Percentiles rank a stretch among this genome's conserved stretches.
Evolutionary conservation across 768 basidiomycete species (phyloP).

Genomic region (Cystofilobasidium macerans): DNA sequence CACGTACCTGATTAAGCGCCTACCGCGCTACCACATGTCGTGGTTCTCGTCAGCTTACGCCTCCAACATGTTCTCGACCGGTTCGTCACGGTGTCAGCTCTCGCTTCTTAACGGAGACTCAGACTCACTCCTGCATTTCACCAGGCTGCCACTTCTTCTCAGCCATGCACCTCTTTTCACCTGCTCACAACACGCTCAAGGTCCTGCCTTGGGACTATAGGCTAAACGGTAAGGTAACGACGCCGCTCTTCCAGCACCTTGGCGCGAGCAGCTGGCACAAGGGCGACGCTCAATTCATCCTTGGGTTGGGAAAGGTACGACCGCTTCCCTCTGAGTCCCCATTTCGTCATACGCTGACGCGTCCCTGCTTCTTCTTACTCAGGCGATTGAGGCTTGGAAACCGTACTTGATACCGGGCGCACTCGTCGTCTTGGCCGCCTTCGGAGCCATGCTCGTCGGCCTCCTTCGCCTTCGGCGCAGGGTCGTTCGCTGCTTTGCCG

Average conservation of each 20-base stretch:
- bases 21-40: background rate
- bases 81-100: background rate
- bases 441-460: background rate
- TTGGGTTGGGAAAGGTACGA: conserved; percentile 1
- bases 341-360: too few relatives aligned
- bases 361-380: too few relatives aligned
- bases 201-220: conserved; percentile 6
- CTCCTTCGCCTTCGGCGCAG: background rate
- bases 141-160: conserved; percentile 12
- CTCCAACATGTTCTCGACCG: conserved; percentile 8
- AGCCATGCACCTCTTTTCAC: background rate
- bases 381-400: background rate
- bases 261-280: conserved; percentile 13
- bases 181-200: background rate
- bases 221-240: conserved; percentile 11
- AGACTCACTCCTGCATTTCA: background rate
- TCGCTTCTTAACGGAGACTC: background rate
- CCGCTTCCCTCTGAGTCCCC: background rate
- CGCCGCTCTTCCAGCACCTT: conserved; percentile 10
- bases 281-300: conserved; percentile 6
- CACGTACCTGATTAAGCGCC: background rate
- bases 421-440: background rate
- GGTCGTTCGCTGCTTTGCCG: too few relatives aligned
- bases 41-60: conserved; percentile 5
- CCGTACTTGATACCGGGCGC: background rate